Conservation (phyloP, 2,329 filamentous ascomycete species). For the Penicillium sp. region DNA sequence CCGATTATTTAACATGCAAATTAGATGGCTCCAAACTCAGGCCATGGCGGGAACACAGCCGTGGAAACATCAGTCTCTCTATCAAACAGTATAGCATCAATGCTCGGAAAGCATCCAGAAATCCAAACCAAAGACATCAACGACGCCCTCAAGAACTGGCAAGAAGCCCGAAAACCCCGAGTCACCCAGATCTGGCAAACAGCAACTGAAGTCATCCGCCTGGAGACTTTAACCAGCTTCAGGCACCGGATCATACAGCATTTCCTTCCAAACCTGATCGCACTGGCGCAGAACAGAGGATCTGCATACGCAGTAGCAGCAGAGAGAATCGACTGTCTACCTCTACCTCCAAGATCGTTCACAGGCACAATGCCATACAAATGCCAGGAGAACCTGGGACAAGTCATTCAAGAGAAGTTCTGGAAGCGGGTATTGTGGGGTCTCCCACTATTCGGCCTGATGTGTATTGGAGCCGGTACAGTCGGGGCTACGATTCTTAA, state of each 20-base stretch:
- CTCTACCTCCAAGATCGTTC: background rate
- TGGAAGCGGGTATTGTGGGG: background rate
- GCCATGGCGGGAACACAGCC: slow-evolving; percentile 13
- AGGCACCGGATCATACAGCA: background rate
- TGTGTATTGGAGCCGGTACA: background rate
- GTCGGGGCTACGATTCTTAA: background rate
- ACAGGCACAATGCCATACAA: background rate
- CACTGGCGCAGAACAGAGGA: background rate
- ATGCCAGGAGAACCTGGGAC: background rate
- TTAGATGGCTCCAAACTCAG: slow-evolving; percentile 16
- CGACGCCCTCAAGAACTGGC: background rate
- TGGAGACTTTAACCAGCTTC: background rate
- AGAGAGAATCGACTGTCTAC: background rate
- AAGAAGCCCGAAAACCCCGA: background rate
- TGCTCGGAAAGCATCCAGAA: background rate
- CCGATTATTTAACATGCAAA: background rate
- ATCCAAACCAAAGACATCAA: background rate
- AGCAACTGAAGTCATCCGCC: background rate
- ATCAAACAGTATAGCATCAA: slow-evolving; percentile 1
- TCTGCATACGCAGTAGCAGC: background rate
- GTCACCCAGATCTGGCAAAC: background rate
- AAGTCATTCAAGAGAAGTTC: background rate
- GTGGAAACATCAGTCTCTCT: slow-evolving; percentile 11
- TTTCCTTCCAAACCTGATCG: background rate
- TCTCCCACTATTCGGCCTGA: background rate